These are phyloP conservation scores for Curvularia hawaiiensis DNA, from an alignment of 2,329 filamentous ascomycete genomes.

Conservation along the genomic window DNA sequence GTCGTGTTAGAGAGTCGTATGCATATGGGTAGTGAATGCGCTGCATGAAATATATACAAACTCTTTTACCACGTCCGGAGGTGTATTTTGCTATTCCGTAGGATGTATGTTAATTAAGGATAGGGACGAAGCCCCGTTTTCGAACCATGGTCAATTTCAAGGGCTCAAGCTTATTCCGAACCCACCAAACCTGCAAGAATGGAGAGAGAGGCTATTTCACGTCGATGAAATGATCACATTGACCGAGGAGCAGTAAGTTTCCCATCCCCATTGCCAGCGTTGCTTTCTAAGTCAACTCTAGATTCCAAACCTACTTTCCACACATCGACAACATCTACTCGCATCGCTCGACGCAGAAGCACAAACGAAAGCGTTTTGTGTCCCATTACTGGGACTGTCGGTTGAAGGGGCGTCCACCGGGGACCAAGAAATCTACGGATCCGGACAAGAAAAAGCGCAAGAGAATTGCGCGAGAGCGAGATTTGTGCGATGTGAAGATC, in stretches of 20 bases:
- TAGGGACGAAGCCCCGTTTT: constrained; percentile 46
- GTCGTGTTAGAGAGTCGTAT: neutral
- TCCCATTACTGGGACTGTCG: constrained; percentile 87
- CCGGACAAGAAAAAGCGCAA: constrained; percentile 84
- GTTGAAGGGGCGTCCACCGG: constrained; percentile 77
- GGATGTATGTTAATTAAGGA: neutral
- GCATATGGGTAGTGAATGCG: neutral
- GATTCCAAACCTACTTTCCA: constrained; percentile 80
- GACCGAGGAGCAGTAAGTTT: constrained; percentile 71
- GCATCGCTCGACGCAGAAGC: constrained; percentile 78
- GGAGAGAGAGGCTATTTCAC: constrained; percentile 75
- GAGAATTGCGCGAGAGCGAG: constrained; percentile 72
- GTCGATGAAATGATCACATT: constrained; percentile 75
- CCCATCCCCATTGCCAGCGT: neutral
- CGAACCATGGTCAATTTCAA: constrained; percentile 59
- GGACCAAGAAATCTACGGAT: constrained; percentile 79
- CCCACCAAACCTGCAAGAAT: constrained; percentile 70
- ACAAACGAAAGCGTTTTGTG: constrained; percentile 81
- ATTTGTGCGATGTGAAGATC: constrained; percentile 86
- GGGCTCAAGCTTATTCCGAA: constrained; percentile 63
- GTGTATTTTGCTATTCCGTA: neutral
- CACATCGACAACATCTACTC: constrained; percentile 87
- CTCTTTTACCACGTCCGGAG: neutral
- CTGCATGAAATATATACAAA: neutral
- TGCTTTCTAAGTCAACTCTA: constrained; percentile 40